Evolutionary conservation across 192 early-diverging fungal genomes (phyloP).

Genomic region (Paraglomus occultum): DNA sequence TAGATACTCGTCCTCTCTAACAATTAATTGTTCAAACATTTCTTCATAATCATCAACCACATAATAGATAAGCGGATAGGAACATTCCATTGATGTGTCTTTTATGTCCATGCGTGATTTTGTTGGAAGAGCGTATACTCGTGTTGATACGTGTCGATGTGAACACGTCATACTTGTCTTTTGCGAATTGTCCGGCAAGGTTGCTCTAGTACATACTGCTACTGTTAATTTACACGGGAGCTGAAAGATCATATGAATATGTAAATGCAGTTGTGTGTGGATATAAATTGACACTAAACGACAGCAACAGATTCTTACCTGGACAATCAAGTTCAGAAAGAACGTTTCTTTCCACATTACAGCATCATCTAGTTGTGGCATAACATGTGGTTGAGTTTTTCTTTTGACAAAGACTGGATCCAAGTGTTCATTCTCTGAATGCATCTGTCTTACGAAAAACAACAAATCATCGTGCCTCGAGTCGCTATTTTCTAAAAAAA

Average conservation of each 20-base stretch:
- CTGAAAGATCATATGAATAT: slow-evolving; percentile 18
- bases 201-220: slow-evolving; percentile 70
- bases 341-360: slow-evolving; percentile 93
- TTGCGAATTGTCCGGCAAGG: slow-evolving; percentile 31
- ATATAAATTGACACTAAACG: not conserved
- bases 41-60: slow-evolving; percentile 92
- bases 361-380: slow-evolving; percentile 66
- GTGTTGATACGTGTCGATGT: slow-evolving; percentile 68
- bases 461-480: slow-evolving; percentile 79
- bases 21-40: slow-evolving; percentile 82
- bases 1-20: slow-evolving; percentile 82
- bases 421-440: slow-evolving; percentile 40
- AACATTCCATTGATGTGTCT: slow-evolving; percentile 84
- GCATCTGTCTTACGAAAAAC: slow-evolving; percentile 72
- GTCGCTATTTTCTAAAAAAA: slow-evolving; percentile 68
- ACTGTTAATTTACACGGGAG: slow-evolving; percentile 89
- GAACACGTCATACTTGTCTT: slow-evolving; percentile 71
- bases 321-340: slow-evolving; percentile 87
- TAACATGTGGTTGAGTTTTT: slow-evolving; percentile 54
- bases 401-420: slow-evolving; percentile 87
- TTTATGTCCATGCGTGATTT: slow-evolving; percentile 91
- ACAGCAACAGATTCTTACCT: slow-evolving; percentile 39
- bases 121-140: slow-evolving; percentile 86
- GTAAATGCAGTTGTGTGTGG: not conserved
- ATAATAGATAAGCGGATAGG: slow-evolving; percentile 90